Base-by-base conservation (phyloP, 2,329 filamentous ascomycete species). In the Albifimbria verrucaria region DNA sequence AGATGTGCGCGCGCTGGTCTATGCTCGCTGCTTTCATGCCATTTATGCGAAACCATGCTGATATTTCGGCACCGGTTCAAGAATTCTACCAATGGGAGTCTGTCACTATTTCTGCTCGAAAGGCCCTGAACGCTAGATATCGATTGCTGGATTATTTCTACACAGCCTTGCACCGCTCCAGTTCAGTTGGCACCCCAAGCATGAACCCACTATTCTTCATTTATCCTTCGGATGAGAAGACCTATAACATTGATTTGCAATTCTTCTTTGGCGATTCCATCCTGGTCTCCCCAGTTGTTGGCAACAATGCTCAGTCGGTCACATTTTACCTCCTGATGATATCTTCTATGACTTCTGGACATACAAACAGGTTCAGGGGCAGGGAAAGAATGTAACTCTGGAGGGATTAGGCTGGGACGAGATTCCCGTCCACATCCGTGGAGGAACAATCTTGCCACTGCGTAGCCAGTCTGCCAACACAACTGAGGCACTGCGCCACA, bases 101-200 rank as follows among this genome's bases (percentile, higher is more conserved):
- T 1, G 85, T 87, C 4, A 74, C 85, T 0, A 69, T 76, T 7
- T 83, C 87, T 0, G 86, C 86, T 0, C 78, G 77, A 49, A 85
- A 82, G 55, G 85, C 83, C n/a, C 89, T 90, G 59, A 79, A 80
- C 28, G 82, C 83, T 43, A 79, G 88, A 20, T 91, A 90, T 71
- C 77, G 79, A 39, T 74, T 91, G 11, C 74, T 92, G 15, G 88
- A 90, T 63, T 90, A 90, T 69, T 76, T 88, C 55, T 90, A 91
- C 74, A 90, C 87, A 2, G 81, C 81, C 0, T 74, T 90, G 57
- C 75, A 86, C 65, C 68, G 72, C 52, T 80, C 89, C 66, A 78
- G 42, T 26, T 59, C 73, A 23, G 77, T 77, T 15, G 88, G 88
- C 24, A 78, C 77, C 2, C 87, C 88, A 0, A 72, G 85, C 59